These are phyloP conservation scores for Scedosporium aurantiacum DNA, from an alignment of 2,329 filamentous ascomycete species.

Conservation along the genomic window DNA sequence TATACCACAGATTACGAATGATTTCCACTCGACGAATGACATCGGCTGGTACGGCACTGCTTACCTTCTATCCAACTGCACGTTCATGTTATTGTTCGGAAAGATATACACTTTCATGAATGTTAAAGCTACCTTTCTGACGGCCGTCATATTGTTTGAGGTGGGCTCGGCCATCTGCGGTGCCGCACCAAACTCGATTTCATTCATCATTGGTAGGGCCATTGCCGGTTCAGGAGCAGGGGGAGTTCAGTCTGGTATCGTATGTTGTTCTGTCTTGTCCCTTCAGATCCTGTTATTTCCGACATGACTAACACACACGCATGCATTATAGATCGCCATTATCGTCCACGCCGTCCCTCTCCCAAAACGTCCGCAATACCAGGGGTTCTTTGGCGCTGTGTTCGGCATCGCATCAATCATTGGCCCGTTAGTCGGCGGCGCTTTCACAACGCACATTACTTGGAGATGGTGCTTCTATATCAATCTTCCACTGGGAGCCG, in stretches of 20 bases:
- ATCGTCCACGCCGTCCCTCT: slow-evolving; percentile 22
- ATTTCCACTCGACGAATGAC: slow-evolving; percentile 18
- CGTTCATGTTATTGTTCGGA: slow-evolving; percentile 19
- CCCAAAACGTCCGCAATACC: slow-evolving; percentile 21
- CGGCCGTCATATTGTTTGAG: slow-evolving; percentile 14
- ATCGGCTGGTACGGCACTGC: slow-evolving; percentile 20
- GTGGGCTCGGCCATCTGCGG: slow-evolving; percentile 20
- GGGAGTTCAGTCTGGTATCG: slow-evolving; percentile 22
- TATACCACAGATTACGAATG: slow-evolving; percentile 18
- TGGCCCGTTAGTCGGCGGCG: slow-evolving; percentile 17
- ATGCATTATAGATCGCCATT: slow-evolving; percentile 11
- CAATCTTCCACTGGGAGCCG: slow-evolving; percentile 20
- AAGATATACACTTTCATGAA: slow-evolving; percentile 18
- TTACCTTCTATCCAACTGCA: slow-evolving; percentile 17
- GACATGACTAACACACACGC: background rate
- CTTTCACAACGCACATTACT: slow-evolving; percentile 16
- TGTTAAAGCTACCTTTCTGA: slow-evolving; percentile 13
- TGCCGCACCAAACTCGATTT: slow-evolving; percentile 19
- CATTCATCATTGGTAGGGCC: slow-evolving; percentile 26
- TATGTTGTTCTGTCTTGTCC: background rate
- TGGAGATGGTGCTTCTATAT: slow-evolving; percentile 1
- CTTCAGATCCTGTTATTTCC: background rate
- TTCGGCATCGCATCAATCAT: slow-evolving; percentile 26
- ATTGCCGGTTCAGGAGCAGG: slow-evolving; percentile 24
- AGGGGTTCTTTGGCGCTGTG: slow-evolving; percentile 24